Conservation (phyloP, 2,329 filamentous ascomycete genomes). For the Arthrobotrys musiformis region DNA sequence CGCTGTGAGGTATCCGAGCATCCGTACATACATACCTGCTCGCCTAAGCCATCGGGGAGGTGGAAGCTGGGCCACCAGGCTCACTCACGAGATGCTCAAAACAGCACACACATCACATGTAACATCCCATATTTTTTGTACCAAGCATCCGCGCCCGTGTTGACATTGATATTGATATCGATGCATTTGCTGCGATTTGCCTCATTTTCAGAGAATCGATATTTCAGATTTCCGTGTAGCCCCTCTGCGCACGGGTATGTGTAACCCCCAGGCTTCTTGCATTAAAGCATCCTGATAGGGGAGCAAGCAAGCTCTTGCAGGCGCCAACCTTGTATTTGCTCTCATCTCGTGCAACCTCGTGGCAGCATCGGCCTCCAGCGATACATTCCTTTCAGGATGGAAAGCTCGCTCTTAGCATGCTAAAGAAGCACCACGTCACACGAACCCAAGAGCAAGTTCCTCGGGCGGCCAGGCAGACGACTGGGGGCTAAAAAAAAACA, state of each 20-base stretch:
- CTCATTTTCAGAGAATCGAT: constrained; percentile 19
- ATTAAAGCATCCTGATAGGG: constrained; percentile 39
- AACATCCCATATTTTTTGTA: constrained; percentile 35
- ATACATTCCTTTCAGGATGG: constrained; percentile 17
- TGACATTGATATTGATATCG: constrained; percentile 15
- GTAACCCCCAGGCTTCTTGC: constrained; percentile 28
- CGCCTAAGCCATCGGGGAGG: constrained; percentile 27
- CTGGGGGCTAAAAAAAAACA: constrained; percentile 38
- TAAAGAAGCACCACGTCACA: constrained; percentile 54
- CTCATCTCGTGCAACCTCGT: constrained; percentile 17
- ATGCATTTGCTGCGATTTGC: constrained; percentile 19
- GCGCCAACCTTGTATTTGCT: constrained; percentile 2
- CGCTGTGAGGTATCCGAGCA: constrained; percentile 27
- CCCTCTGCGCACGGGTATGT: constrained; percentile 31
- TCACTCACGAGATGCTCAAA: constrained; percentile 55
- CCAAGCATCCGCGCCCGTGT: constrained; percentile 11
- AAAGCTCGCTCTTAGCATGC: constrained; percentile 10
- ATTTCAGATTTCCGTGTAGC: constrained; percentile 11
- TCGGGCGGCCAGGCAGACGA: constrained; percentile 25
- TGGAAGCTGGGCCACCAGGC: constrained; percentile 44
- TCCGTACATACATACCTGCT: constrained; percentile 20
- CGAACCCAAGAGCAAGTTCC: constrained; percentile 47
- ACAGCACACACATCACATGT: constrained; percentile 53
- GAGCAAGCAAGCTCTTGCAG: not conserved
- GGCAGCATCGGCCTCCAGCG: constrained; percentile 3